These are phyloP conservation scores for Termitomyces sp. DNA, from an alignment of 1,284 basidiomycete genomes.

Conservation along the genomic window DNA sequence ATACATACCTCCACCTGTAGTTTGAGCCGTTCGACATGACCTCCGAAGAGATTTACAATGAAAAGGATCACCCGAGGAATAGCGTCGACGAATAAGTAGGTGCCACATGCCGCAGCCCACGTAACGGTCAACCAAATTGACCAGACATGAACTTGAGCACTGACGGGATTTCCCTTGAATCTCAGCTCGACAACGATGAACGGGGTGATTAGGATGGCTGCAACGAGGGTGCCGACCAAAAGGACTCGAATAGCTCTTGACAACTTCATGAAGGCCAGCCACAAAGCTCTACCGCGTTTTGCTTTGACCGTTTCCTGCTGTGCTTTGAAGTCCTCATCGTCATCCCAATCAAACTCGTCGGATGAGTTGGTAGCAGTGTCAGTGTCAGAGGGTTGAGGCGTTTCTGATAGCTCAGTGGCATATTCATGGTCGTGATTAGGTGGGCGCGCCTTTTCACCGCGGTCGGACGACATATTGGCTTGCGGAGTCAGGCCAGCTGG, in stretches of 20 bases:
- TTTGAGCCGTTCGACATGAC: conserved; percentile 59
- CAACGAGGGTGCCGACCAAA: conserved; percentile 52
- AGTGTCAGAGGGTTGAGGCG: conserved; percentile 34
- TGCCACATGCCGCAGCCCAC: conserved; percentile 62
- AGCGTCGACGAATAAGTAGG: conserved; percentile 60
- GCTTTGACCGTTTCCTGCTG: conserved; percentile 33
- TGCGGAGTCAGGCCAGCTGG: background rate
- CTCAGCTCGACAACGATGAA: conserved; percentile 61
- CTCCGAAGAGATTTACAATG: conserved; percentile 50
- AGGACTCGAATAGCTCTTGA: conserved; percentile 54
- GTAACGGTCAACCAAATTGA: conserved; percentile 67
- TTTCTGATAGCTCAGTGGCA: conserved; percentile 2
- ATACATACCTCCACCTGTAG: conserved; percentile 58
- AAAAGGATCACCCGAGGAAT: conserved; percentile 55
- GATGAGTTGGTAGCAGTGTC: conserved; percentile 58
- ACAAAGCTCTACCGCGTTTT: conserved; percentile 51
- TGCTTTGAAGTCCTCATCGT: conserved; percentile 38
- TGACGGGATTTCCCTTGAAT: conserved; percentile 46
- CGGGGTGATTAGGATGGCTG: conserved; percentile 62
- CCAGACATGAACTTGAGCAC: conserved; percentile 60
- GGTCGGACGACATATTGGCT: conserved; percentile 1
- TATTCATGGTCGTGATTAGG: background rate
- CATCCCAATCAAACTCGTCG: conserved; percentile 74
- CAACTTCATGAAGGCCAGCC: conserved; percentile 64
- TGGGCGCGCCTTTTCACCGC: conserved; percentile 4